Base-by-base conservation (phyloP, 345 rosid species). In the Boechera stricta region DNA sequence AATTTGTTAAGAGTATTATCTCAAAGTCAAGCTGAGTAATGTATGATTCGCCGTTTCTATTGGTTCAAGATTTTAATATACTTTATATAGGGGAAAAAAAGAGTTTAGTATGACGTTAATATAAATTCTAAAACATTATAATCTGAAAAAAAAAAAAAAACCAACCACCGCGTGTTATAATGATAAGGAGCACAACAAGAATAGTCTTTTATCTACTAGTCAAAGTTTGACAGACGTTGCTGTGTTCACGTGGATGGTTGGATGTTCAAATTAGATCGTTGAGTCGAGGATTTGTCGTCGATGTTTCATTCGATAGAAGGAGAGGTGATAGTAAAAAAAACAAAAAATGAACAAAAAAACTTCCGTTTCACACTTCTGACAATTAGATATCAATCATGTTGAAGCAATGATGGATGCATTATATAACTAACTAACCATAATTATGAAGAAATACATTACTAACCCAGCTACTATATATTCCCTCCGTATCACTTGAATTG, bases 191-290 rank as follows among this genome's bases (percentile, higher is more conserved):
- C 79, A 28, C 74, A 68, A 1, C 9, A 29, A 31, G 18, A 16
- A 18, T 29, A n/a, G 16, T 76, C 26, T 29, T 60, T 39, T 42
- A 76, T 62, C 70, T 55, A 69, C 80, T 61, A 64, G 75, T 76
- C 80, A 76, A 76, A 29, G 47, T 76, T 61, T 61, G 69, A 76
- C 69, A 36, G 31, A 28, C 39, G 26, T 15, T 24, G 29, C 45
- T 75, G 71, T n/a, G 56, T 39, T 66, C 71, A 64, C 72, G 16
- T 74, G 10, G 68, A 52, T 60, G 12, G 63, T 51, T 11, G 55
- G 41, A 52, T 67, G 67, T 15, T 59, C 35, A 35, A 7, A 35
- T 24, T 59, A 10, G 5, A n/a, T 56, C 5, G 4, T 44, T 13
- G 24, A 2, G 10, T 35, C 10, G 10, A 36, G 10, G 41, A 36